These are phyloP conservation scores for Cyberlindnera bimundalis DNA, from an alignment of 805 yeast species.

Conservation along the genomic window DNA sequence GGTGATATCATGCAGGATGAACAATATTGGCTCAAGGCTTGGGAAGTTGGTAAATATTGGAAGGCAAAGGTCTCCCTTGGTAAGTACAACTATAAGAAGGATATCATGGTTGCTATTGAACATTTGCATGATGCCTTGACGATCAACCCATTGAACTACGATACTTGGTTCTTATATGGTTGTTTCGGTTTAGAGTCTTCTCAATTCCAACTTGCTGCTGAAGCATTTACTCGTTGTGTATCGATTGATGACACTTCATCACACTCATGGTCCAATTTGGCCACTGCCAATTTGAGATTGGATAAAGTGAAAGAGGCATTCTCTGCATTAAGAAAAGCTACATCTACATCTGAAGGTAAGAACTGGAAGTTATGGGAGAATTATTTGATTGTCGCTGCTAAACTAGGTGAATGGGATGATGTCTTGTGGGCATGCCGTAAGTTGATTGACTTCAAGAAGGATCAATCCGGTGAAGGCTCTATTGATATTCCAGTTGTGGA, in stretches of 20 bases:
- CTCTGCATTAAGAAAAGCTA: constrained; percentile 78
- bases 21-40: constrained; percentile 72
- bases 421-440: constrained; percentile 72
- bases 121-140: constrained; percentile 74
- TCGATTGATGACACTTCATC: constrained; percentile 77
- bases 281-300: constrained; percentile 66
- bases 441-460: constrained; percentile 54
- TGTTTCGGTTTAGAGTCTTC: constrained; percentile 77
- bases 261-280: constrained; percentile 88
- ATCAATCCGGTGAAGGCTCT: constrained; percentile 56
- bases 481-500: constrained; percentile 76
- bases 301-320: constrained; percentile 76
- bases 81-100: constrained; percentile 54
- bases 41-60: constrained; percentile 81
- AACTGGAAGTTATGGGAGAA: constrained; percentile 94
- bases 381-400: constrained; percentile 75
- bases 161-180: constrained; percentile 91
- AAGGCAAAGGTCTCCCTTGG: constrained; percentile 85
- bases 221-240: constrained; percentile 89
- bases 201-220: constrained; percentile 75
- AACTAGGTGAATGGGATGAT: constrained; percentile 83
- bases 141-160: constrained; percentile 68
- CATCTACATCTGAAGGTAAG: constrained; percentile 61
- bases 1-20: constrained; percentile 87
- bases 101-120: constrained; percentile 50